Evolutionary conservation across 371 early-diverging fungal genomes (phyloP), one percentile per base, ranked within the genome.

Genomic region (Blyttiomyces sp.): DNA sequence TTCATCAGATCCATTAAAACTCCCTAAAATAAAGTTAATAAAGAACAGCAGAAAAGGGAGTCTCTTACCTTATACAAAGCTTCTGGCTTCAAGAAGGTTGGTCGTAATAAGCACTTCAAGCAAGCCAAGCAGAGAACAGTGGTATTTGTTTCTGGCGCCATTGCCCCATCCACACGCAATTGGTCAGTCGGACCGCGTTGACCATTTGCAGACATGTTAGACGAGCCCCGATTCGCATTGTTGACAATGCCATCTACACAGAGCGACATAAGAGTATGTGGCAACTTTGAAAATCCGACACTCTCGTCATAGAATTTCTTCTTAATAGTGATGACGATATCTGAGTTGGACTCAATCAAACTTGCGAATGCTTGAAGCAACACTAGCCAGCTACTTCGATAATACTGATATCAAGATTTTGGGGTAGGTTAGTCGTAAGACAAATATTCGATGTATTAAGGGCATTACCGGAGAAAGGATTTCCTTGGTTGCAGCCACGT

Each of bases 1-100:
- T 75, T 77, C 66, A 86, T 70, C 17, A 86, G 45, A 36, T 89
- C 89, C 34, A 81, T 57, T 56, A 82, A 86, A 6, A 86, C 66
- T 0, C 77, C 73, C 65, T 86, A 60, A 7, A 79, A 58, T 61
- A 76, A 80, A 0, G 5, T 30, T 58, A 17, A 63, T 60, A 23
- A 27, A 17, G 26, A 32, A 43, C 26, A 42, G 36, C 11, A n/a
- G n/a, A n/a, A 45, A 43, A 59, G 49, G 26, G 16, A 27, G 36
- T 16, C 28, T 30, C 45, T 46, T 32, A 46, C 65, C 54, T 54
- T 61, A 36, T 9, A 33, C 63, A 54, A 70, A 57, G 45, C 50
- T 54, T 2, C 26, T 49, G 28, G 34, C 31, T n/a, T 59, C 67
- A 43, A 70, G n/a, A 42, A 66, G 54, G 24, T 44, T 49, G 16